Evolutionary conservation across 441 rosid species (phyloP).

Genomic region (Mallotus japonicus): DNA sequence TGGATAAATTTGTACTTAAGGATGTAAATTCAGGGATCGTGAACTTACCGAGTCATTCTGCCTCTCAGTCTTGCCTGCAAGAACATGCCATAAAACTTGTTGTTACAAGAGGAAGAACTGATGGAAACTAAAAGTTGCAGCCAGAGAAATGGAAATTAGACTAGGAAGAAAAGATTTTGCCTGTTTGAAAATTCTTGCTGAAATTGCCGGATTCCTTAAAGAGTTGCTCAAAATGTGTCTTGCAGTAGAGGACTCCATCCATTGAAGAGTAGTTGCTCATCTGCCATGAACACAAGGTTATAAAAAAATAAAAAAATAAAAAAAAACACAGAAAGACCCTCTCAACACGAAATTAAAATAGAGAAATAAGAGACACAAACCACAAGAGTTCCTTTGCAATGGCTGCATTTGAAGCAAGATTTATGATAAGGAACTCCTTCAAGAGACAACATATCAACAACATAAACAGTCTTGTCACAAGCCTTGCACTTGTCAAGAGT

Average conservation of each 20-base stretch:
- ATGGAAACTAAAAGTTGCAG: background rate
- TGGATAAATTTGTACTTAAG: background rate
- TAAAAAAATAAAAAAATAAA: no score
- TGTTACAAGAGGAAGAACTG: background rate
- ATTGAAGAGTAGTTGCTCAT: conserved; percentile 96
- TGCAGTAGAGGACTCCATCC: conserved; percentile 96
- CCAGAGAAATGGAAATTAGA: background rate
- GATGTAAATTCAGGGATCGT: background rate
- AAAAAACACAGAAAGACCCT: no score
- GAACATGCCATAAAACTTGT: conserved; percentile 6
- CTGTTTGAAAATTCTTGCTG: conserved; percentile 85
- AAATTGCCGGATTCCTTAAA: conserved; percentile 96
- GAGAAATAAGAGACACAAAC: conserved; percentile 30
- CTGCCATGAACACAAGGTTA: conserved; percentile 28
- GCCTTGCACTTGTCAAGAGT: conserved; percentile 93
- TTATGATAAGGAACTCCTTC: conserved; percentile 93
- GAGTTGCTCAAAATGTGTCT: conserved; percentile 90
- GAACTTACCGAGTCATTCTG: conserved; percentile 51
- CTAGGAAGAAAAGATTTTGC: conserved; percentile 28
- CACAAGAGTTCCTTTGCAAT: conserved; percentile 89
- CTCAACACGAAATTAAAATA: no score
- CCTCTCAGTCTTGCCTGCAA: conserved; percentile 65
- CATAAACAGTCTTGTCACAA: conserved; percentile 85
- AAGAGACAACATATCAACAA: conserved; percentile 74
- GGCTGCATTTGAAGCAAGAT: conserved; percentile 92